These are phyloP conservation scores for Dalbergia cochinchinensis DNA, from an alignment of 306 rosid species.

Conservation along the genomic window DNA sequence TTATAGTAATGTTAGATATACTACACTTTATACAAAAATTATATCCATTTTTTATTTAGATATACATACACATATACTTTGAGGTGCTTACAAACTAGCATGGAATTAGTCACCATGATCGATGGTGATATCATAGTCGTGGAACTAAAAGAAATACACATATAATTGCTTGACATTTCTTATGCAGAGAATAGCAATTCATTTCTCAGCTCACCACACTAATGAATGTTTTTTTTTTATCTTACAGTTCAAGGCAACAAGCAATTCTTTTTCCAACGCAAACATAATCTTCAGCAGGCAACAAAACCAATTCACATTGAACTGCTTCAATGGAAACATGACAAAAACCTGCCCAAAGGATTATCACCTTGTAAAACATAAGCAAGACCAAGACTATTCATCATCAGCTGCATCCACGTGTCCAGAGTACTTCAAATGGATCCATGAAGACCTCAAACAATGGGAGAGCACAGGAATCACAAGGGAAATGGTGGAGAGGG, in stretches of 20 bases:
- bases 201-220: neutral
- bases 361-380: too few relatives aligned
- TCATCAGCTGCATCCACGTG: conserved; percentile 31
- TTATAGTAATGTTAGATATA: neutral
- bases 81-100: too few relatives aligned
- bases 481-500: conserved; percentile 51
- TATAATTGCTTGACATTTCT: too few relatives aligned
- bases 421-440: conserved; percentile 61
- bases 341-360: too few relatives aligned
- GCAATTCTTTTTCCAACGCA: neutral
- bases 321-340: conserved; percentile 18
- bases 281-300: neutral
- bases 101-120: too few relatives aligned
- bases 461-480: conserved; percentile 62
- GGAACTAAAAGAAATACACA: too few relatives aligned
- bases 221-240: neutral
- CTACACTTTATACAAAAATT: neutral
- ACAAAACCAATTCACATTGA: neutral
- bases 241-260: conserved; percentile 31
- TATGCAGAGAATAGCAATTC: neutral
- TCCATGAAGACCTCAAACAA: conserved; percentile 61
- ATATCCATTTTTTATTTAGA: too few relatives aligned
- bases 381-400: neutral
- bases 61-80: too few relatives aligned
- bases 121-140: too few relatives aligned